Evolutionary conservation across 225 moss, liverwort and hornwort genomes (phyloP).

Genomic region (Bryoerythrophyllum caledonicum): DNA sequence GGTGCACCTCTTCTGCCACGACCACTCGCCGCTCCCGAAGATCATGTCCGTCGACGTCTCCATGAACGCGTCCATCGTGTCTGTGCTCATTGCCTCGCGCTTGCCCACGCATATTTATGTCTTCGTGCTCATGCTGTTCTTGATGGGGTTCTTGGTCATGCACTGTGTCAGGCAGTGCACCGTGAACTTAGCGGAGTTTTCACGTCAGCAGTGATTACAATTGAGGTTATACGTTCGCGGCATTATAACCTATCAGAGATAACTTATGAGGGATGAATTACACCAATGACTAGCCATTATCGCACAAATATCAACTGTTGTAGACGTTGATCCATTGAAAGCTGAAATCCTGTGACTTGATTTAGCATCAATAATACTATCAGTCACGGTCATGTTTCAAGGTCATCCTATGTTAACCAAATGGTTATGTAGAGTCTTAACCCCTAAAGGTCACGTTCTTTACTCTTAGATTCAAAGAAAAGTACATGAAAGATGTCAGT

Average conservation of each 20-base stretch:
- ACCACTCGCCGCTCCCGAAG: constrained; percentile 41
- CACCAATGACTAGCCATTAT: background rate
- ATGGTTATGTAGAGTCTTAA: background rate
- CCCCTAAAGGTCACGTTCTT: no score
- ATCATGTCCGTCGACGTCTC: constrained; percentile 80
- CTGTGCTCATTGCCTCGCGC: constrained; percentile 87
- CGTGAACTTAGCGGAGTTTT: constrained; percentile 41
- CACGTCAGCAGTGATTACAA: no score
- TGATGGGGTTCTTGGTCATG: constrained; percentile 78
- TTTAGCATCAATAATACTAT: background rate
- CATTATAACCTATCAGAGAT: background rate
- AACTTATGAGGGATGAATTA: no score
- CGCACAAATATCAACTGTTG: background rate
- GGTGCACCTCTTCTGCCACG: constrained; percentile 86
- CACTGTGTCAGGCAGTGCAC: constrained; percentile 75
- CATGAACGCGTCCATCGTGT: constrained; percentile 89
- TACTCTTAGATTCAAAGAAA: no score
- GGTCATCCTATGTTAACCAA: background rate
- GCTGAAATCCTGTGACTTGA: background rate
- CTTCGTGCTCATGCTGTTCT: constrained; percentile 93
- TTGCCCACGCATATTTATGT: constrained; percentile 69
- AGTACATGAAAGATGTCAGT: no score
- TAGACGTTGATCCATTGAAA: background rate
- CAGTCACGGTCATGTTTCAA: background rate
- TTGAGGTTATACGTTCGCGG: no score